Evolutionary conservation across 345 rosid species (phyloP).

Genomic region (Brassica cretica): DNA sequence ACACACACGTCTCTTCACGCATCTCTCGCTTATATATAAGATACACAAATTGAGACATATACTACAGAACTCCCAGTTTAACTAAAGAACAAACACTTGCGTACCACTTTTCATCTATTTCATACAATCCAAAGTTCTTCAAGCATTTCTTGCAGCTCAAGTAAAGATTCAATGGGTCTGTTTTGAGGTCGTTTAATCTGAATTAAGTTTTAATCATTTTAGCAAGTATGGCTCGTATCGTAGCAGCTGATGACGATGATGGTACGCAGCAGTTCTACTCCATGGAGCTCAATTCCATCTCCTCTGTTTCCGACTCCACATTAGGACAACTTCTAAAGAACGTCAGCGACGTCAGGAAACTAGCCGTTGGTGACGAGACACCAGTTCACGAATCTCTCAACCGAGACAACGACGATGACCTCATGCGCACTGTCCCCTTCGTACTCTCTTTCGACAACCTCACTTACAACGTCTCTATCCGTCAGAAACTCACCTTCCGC

Average conservation of each 20-base stretch:
- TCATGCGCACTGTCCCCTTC: conserved; percentile 58
- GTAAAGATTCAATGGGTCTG: conserved; percentile 4
- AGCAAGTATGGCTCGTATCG: conserved; percentile 37
- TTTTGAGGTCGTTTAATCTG: neutral
- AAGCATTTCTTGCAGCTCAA: neutral
- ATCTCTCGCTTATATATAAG: conserved; percentile 23
- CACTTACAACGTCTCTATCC: conserved; percentile 68
- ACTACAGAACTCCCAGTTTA: neutral
- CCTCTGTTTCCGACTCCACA: conserved; percentile 42
- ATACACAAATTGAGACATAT: neutral
- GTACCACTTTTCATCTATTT: neutral
- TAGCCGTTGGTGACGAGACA: conserved; percentile 70
- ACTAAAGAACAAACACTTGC: conserved; percentile 11
- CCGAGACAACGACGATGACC: conserved; percentile 31
- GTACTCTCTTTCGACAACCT: conserved; percentile 75
- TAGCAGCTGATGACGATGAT: conserved; percentile 41
- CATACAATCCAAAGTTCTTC: neutral
- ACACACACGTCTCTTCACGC: conserved; percentile 34
- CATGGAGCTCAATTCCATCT: conserved; percentile 46
- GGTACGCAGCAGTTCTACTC: conserved; percentile 38
- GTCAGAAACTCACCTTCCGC: conserved; percentile 51
- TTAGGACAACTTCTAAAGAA: conserved; percentile 76
- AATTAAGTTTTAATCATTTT: neutral
- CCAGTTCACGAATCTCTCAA: conserved; percentile 58
- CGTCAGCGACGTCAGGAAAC: conserved; percentile 66